Evolutionary conservation across 176 grass and related monocot genomes (phyloP), one percentile per base, ranked within the genome.

Genomic region (Juncus inflexus): DNA sequence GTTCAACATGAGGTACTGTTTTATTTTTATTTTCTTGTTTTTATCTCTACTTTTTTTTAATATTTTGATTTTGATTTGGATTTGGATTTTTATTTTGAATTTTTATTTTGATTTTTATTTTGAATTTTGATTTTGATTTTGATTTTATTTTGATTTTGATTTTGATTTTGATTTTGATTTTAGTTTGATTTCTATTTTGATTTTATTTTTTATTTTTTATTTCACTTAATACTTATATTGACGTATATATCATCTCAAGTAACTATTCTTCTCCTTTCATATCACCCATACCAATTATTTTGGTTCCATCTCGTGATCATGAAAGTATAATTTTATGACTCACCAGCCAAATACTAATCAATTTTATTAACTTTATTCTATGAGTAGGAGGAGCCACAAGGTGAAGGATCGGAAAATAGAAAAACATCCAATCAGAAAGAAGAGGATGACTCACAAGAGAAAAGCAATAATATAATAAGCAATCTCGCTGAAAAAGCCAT

Each of bases 401-500:
- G 67, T 70, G 69, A 81, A 76, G 39, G 51, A 56, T 50, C 73
- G 50, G 72, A 74, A 64, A 45, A 42, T 62, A 43, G 52, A 35
- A 35, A 19, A 56, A 51, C 52, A 40, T 67, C 65, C 58, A 66
- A 58, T 71, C 62, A 73, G 63, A 81, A 78, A 67, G 35, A 63
- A 61, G 78, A 73, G 2, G 87, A 84, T 75, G 76, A 77, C 73
- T 41, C 59, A 66, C 74, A 75, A 62, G 74, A 84, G 73, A 91
- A 96, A 65, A 81, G 81, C 55, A 71, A 73, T 70, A 88, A 55
- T 73, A 77, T 96, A 38, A 55, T 96, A 57, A 86, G 74, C 72
- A 89, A 66, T 80, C 76, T 96, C 70, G 82, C 92, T 71, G 92
- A 91, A 79, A 96, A 91, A 83, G 92, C 92, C 52, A 76, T 96